Evolutionary conservation across 2,329 filamentous ascomycete species (phyloP), one percentile per base, ranked within the genome.

Genomic region (Sporothrix globosa): DNA sequence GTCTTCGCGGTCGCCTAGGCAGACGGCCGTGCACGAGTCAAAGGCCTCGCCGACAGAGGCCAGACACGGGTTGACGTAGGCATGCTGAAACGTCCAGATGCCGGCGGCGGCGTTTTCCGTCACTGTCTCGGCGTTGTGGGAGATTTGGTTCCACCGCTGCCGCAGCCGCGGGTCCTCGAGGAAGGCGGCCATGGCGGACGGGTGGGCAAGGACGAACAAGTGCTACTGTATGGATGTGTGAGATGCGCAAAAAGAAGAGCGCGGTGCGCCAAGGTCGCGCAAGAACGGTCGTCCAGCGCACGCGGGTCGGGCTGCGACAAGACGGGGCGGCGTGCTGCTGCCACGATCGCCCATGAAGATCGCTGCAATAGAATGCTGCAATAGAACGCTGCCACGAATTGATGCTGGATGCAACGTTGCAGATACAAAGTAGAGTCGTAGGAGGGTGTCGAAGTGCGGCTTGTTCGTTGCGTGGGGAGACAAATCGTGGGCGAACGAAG

Each of bases 101-200:
- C 91, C 90, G 63, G 92, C 93, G 72, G 96, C 94, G n/a, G 95
- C 93, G 70, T 92, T 91, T 79, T 97, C 93, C 72, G 95, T 97
- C 67, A 92, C 94, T 46, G 91, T 86, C 80, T 97, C 94, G 79
- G 96, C 88, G 76, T 95, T 96, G 75, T 96, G 91, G 4, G 92
- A 90, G 58, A 76, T 90, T 78, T 96, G 92, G 79, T 97, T 96
- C 87, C 97, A 92, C 76, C 92, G 93, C 80, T 97, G 93, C 75
- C 94, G 92, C 80, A 97, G 89, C 77, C 94, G 92, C 72, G 94
- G 94, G 81, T 97, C 94, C 77, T 90, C 88, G 74, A 91, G 83
- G 75, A 90, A 88, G 69, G 85, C 65, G 13, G 71, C 82, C 86
- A 88, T 88, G 72, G 72, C 44, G 44, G 14, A 34, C 5, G 34